Conservation (phyloP, 768 basidiomycete genomes). For the Rhizopogon vulgaris region DNA sequence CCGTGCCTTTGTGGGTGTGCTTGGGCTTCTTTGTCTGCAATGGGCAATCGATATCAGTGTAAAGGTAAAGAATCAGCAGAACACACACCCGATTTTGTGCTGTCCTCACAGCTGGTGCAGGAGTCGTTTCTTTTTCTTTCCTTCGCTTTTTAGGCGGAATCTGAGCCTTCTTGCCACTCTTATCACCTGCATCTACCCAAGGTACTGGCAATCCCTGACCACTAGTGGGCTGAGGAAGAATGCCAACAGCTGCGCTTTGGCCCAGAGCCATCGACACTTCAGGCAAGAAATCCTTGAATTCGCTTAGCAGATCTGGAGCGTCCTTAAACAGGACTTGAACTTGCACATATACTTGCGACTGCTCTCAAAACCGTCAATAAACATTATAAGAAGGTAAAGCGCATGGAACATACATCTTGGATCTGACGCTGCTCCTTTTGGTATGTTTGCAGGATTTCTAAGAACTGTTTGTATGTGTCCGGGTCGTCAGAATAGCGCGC, state of each 20-base stretch:
- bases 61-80: background rate
- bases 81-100: constrained; percentile 41
- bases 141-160: constrained; percentile 53
- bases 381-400: constrained; percentile 3
- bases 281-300: constrained; percentile 80
- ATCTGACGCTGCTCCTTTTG: constrained; percentile 75
- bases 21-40: constrained; percentile 58
- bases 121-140: constrained; percentile 68
- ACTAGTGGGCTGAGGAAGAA: constrained; percentile 44
- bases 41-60: constrained; percentile 1
- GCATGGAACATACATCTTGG: constrained; percentile 53
- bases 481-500: constrained; percentile 80
- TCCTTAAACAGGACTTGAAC: constrained; percentile 79
- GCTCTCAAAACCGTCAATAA: constrained; percentile 6
- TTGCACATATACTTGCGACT: constrained; percentile 76
- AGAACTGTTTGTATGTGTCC: constrained; percentile 88
- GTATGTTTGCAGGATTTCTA: constrained; percentile 84
- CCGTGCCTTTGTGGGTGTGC: constrained; percentile 54
- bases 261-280: constrained; percentile 45
- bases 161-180: constrained; percentile 38
- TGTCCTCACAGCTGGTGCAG: constrained; percentile 47
- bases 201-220: constrained; percentile 27
- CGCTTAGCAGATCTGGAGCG: constrained; percentile 69
- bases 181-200: constrained; percentile 36
- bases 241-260: constrained; percentile 36